Conservation (phyloP, 768 basidiomycete genomes). For the Trametes meyenii region DNA sequence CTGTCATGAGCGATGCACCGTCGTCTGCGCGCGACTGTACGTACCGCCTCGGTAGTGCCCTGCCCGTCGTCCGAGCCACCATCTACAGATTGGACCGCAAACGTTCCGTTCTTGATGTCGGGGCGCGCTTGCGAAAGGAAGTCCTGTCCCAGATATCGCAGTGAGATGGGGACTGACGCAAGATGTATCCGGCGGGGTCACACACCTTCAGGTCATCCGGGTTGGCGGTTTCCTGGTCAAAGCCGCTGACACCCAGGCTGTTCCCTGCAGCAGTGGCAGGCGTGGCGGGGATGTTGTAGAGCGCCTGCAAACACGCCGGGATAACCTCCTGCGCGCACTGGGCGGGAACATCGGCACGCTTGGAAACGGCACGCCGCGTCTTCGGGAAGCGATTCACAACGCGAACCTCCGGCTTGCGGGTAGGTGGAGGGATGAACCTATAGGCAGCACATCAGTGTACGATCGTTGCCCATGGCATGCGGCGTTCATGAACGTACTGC, state of each 20-base stretch:
- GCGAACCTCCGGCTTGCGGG: constrained; percentile 10
- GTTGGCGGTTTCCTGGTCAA: constrained; percentile 36
- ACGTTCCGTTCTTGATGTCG: constrained; percentile 28
- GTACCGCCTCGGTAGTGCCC: constrained; percentile 29
- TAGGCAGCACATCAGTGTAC: neutral
- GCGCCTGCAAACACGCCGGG: constrained; percentile 34
- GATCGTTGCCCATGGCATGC: neutral
- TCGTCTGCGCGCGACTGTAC: constrained; percentile 11
- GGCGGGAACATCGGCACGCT: constrained; percentile 10
- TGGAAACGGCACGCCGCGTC: neutral
- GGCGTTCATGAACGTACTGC: constrained; percentile 17
- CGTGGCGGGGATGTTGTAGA: constrained; percentile 41
- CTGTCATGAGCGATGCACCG: constrained; percentile 45
- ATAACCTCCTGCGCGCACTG: constrained; percentile 31
- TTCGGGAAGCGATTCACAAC: neutral
- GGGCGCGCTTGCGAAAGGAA: constrained; percentile 33
- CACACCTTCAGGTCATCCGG: constrained; percentile 33
- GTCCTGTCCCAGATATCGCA: constrained; percentile 35
- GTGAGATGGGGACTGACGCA: constrained; percentile 28
- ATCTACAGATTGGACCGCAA: constrained; percentile 33
- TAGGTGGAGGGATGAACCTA: constrained; percentile 21
- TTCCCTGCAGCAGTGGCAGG: constrained; percentile 32
- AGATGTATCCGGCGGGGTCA: neutral
- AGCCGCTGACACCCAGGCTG: constrained; percentile 38
- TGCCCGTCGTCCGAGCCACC: constrained; percentile 42